Conservation (phyloP, 2,329 filamentous ascomycete species). For the Westerdykella ornata region DNA sequence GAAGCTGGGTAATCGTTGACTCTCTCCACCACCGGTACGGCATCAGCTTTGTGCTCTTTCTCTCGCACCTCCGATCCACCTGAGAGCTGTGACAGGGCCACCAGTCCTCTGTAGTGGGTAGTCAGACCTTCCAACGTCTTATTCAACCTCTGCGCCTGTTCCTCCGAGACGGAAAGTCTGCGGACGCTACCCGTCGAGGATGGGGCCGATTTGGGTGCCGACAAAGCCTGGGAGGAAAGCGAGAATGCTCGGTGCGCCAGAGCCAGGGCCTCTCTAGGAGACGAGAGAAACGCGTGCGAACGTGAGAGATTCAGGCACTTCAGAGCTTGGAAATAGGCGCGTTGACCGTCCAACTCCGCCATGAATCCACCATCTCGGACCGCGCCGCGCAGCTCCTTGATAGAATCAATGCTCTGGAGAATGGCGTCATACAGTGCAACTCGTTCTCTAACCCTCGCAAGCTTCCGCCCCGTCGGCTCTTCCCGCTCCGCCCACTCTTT, state of each 20-base stretch:
- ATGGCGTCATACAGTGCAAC: slow-evolving; percentile 87
- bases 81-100: slow-evolving; percentile 66
- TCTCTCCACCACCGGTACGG: slow-evolving; percentile 63
- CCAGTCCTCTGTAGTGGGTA: slow-evolving; percentile 75
- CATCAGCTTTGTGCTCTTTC: slow-evolving; percentile 39
- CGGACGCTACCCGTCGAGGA: slow-evolving; percentile 43
- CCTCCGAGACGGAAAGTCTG: slow-evolving; percentile 59
- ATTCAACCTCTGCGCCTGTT: slow-evolving; percentile 54
- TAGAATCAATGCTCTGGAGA: slow-evolving; percentile 80
- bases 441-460: slow-evolving; percentile 76
- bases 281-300: slow-evolving; percentile 69
- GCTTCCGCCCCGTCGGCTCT: slow-evolving; percentile 65
- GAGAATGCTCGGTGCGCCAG: slow-evolving; percentile 67
- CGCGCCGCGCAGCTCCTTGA: slow-evolving; percentile 84
- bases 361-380: slow-evolving; percentile 74
- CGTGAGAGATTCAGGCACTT: slow-evolving; percentile 83
- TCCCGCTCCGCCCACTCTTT: slow-evolving; percentile 47
- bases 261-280: slow-evolving; percentile 73
- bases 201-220: slow-evolving; percentile 34
- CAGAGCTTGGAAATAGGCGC: slow-evolving; percentile 78
- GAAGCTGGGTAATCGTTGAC: slow-evolving; percentile 67
- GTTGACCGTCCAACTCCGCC: slow-evolving; percentile 68
- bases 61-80: slow-evolving; percentile 45
- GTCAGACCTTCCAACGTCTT: slow-evolving; percentile 63
- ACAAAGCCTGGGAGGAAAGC: slow-evolving; percentile 50